A percentile compares a stretch with the other conserved stretches of the same genome.
phyloP scores from a whole-genome alignment of 2,329 filamentous ascomycete genomes.

The Microdochium paspali region DNA sequence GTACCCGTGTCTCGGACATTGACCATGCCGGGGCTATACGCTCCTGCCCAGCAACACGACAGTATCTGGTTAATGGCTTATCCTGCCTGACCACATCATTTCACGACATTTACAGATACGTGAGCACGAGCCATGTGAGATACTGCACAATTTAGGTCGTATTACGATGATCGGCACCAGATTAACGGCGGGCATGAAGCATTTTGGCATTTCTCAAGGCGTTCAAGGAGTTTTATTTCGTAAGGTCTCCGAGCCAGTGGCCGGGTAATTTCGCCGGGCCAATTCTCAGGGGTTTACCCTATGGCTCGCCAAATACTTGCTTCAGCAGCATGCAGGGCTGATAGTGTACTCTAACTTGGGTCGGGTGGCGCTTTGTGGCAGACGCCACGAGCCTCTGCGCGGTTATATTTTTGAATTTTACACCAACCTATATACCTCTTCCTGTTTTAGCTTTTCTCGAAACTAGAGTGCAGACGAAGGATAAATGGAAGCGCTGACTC shows the following conservation, averaged over 20 bases:
- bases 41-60: too few species aligned
- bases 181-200: not conserved
- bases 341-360: not conserved
- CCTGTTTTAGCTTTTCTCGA: not conserved
- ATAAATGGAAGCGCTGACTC: too few species aligned
- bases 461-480: not conserved
- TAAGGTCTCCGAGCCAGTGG: not conserved
- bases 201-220: not conserved
- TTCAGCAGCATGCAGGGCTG: constrained; percentile 1
- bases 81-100: not conserved
- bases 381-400: not conserved
- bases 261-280: not conserved
- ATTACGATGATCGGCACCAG: not conserved
- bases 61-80: too few species aligned
- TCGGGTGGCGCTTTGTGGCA: not conserved
- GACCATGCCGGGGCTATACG: too few species aligned
- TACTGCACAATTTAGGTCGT: not conserved
- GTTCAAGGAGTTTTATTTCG: not conserved
- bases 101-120: not conserved
- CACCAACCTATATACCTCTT: not conserved
- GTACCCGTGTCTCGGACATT: too few species aligned
- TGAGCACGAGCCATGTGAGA: not conserved
- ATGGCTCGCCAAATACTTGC: not conserved
- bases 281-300: not conserved
- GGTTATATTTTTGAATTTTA: not conserved